These are phyloP conservation scores for Friedmanniomyces endolithicus DNA, from an alignment of 495 filamentous ascomycete genomes.

Conservation along the genomic window DNA sequence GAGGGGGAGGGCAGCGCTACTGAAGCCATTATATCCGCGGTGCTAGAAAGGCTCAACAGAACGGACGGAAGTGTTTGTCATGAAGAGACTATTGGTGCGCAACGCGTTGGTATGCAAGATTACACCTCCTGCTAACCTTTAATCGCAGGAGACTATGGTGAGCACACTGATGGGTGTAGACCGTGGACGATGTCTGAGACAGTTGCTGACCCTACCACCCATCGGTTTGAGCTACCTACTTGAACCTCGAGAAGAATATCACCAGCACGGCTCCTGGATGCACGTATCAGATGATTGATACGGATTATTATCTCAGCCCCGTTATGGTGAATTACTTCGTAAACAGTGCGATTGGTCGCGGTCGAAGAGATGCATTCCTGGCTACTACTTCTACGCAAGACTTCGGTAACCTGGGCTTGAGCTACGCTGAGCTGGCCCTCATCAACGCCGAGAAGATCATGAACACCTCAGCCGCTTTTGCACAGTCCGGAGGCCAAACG, in stretches of 20 bases:
- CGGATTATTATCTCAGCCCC: slow-evolving; percentile 49
- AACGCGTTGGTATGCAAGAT: no score
- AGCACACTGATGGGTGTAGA: no score
- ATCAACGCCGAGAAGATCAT: slow-evolving; percentile 47
- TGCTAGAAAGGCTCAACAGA: slow-evolving; percentile 46
- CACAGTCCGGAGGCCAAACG: slow-evolving; percentile 34
- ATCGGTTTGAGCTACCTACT: slow-evolving; percentile 52
- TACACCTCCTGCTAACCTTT: no score
- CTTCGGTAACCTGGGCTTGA: slow-evolving; percentile 38
- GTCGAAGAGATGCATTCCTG: slow-evolving; percentile 37
- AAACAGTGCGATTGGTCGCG: slow-evolving; percentile 33
- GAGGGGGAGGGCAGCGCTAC: slow-evolving; percentile 42
- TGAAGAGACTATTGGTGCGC: slow-evolving; percentile 55
- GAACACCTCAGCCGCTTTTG: slow-evolving; percentile 43
- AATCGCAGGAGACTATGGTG: no score
- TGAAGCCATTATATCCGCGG: slow-evolving; percentile 48
- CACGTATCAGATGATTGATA: slow-evolving; percentile 55
- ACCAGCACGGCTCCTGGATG: slow-evolving; percentile 42
- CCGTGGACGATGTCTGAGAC: no score
- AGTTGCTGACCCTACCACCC: no score
- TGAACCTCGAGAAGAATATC: slow-evolving; percentile 42
- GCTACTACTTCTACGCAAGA: slow-evolving; percentile 37
- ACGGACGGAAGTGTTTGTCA: slow-evolving; percentile 50
- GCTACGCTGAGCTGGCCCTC: slow-evolving; percentile 40
- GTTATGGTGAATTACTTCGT: slow-evolving; percentile 49